Base-by-base conservation (phyloP, 805 yeast species). In the Suhomyces vadensis region DNA sequence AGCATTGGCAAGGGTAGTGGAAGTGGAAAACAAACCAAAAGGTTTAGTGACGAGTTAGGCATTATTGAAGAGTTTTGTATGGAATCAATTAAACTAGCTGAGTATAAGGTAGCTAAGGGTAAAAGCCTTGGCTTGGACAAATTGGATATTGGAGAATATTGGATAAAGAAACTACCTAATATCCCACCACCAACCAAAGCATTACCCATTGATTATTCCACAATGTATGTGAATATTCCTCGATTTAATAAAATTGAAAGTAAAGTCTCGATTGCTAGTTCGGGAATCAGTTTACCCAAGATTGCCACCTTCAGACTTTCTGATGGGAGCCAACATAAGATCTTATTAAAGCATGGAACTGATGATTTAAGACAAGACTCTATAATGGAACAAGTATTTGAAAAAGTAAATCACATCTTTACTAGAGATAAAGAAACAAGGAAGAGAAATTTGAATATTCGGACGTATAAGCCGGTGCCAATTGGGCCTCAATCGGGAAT, bases 321-420 rank as follows among this genome's bases (percentile, higher is more conserved):
- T 0, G 76, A 81, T 55, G 98, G 98, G 0, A 50, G 62, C 0
- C 55, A 45, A 0, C 83, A 79, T 47, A 79, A 72, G 44, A 75
- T 85, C 58, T 68, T 94, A 14, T 66, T 91, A 51, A 94, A 94
- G 59, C 88, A 88, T 20, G 90, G 95, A 5, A 77, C 87, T 7
- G 99, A 94, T 65, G 99, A 94, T 64, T 68, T 94, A 41, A 71
- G 98, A 41, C 99, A 95, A 64, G 99, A 94, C 65, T 87, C 96
- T 0, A 88, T 94, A 44, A 95, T 94, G 99, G 95, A 92, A 61
- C 98, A 94, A 60, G 98, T 92, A 1, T 94, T 95, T 62, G 85
- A 77, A 16, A 87, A 90, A 55, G 96, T 90, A 11, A 90, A 91
- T 56, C 64, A 71, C 10, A 76, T 89, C 27, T 73, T 92, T 43